Evolutionary conservation across 768 basidiomycete genomes (phyloP).

Genomic region (Tricholoma saponaceum): DNA sequence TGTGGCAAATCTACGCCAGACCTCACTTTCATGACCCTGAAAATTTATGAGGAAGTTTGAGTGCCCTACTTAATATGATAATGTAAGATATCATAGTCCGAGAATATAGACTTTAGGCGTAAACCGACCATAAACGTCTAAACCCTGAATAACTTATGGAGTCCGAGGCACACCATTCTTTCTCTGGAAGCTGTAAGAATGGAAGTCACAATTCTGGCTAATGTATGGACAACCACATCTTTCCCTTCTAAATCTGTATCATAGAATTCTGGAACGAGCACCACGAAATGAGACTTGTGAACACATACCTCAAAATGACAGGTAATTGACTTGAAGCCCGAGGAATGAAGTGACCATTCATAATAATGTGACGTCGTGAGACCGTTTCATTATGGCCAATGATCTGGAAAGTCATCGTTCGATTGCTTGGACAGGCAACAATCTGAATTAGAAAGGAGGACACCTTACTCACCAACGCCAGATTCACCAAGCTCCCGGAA

Average conservation of each 20-base stretch:
- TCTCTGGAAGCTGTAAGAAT: background rate
- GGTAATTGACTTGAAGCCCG: background rate
- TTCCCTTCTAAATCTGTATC: background rate
- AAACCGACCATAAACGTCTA: conserved; percentile 5
- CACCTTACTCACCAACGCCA: background rate
- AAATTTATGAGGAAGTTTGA: background rate
- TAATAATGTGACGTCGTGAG: too few relatives aligned
- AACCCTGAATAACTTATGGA: conserved; percentile 4
- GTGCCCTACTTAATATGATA: background rate
- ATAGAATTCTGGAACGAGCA: background rate
- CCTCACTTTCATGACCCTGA: background rate
- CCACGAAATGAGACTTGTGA: background rate
- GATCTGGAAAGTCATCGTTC: background rate
- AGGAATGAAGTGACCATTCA: too few relatives aligned
- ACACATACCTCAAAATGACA: background rate
- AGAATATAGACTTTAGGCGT: conserved; percentile 14
- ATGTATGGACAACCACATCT: background rate
- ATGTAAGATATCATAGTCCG: background rate
- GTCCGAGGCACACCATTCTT: conserved; percentile 8
- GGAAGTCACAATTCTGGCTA: background rate
- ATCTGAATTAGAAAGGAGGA: too few relatives aligned
- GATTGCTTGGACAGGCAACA: background rate
- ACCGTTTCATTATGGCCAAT: background rate
- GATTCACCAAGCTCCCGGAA: background rate
- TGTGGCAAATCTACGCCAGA: background rate